Conservation (phyloP, 2,329 filamentous ascomycete species). For the Chrysoporthe puriensis region DNA sequence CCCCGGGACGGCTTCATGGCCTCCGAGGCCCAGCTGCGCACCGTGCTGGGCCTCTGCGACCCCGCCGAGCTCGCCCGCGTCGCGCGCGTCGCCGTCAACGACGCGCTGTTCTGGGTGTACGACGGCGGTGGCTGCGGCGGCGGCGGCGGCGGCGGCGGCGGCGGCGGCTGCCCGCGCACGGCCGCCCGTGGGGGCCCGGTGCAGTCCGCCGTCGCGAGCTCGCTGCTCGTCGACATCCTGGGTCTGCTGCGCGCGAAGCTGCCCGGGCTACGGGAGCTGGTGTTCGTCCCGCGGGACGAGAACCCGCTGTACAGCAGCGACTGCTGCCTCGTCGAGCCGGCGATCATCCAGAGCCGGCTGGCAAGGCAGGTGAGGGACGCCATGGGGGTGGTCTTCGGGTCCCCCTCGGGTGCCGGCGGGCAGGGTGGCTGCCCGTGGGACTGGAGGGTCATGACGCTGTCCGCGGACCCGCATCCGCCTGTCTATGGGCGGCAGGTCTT, state of each 20-base stretch:
- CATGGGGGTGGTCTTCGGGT: conserved; percentile 38
- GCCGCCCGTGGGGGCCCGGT: background rate
- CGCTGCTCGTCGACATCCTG: conserved; percentile 46
- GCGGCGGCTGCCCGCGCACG: background rate
- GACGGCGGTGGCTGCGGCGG: background rate
- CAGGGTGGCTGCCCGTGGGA: conserved; percentile 34
- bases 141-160: background rate
- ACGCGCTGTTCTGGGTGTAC: conserved; percentile 44
- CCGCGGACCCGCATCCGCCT: conserved; percentile 29
- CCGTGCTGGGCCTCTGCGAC: conserved; percentile 47
- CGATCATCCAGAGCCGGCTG: conserved; percentile 41
- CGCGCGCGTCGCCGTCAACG: conserved; percentile 49
- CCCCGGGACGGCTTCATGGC: conserved; percentile 49
- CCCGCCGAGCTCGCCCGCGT: conserved; percentile 46
- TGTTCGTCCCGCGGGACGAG: conserved; percentile 48
- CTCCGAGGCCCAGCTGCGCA: conserved; percentile 49
- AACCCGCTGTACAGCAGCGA: conserved; percentile 39
- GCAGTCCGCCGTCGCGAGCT: conserved; percentile 38
- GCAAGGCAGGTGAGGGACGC: conserved; percentile 42
- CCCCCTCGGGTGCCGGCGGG: conserved; percentile 37
- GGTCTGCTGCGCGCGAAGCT: conserved; percentile 43
- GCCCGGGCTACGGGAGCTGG: conserved; percentile 45
- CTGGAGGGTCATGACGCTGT: conserved; percentile 44
- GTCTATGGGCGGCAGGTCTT: conserved; percentile 30
- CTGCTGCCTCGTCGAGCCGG: conserved; percentile 36